Percentiles rank a stretch among this genome's conserved stretches.
Evolutionary conservation across 2,329 filamentous ascomycete genomes (phyloP).

Genomic region (Xylariaceae sp.): DNA sequence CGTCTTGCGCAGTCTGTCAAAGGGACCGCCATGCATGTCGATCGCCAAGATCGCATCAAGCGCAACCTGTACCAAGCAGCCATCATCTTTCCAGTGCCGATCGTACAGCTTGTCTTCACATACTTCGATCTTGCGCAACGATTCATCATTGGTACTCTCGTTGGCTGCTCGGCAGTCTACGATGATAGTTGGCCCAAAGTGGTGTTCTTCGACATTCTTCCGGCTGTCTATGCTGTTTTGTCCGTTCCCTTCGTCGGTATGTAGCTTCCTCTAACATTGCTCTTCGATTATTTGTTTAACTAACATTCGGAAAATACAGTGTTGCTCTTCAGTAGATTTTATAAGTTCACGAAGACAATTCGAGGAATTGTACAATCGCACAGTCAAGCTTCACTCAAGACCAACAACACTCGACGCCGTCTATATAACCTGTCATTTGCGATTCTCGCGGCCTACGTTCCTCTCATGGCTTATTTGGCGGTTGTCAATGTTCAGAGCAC

Average conservation of each 20-base stretch:
- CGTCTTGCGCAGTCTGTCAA: conserved; percentile 52
- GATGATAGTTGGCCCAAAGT: conserved; percentile 47
- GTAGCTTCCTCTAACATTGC: conserved; percentile 23
- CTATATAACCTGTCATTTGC: conserved; percentile 55
- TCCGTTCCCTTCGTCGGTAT: conserved; percentile 49
- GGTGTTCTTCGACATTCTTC: conserved; percentile 48
- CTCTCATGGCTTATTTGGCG: conserved; percentile 43
- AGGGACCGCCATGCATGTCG: conserved; percentile 40
- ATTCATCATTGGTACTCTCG: conserved; percentile 48
- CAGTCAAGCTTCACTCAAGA: conserved; percentile 40
- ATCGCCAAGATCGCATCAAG: conserved; percentile 39
- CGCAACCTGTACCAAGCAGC: conserved; percentile 47
- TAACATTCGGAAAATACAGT: conserved; percentile 18
- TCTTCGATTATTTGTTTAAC: neutral
- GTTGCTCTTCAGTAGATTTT: conserved; percentile 48
- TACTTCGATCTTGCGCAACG: conserved; percentile 47
- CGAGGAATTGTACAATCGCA: conserved; percentile 39
- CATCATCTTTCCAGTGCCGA: conserved; percentile 54
- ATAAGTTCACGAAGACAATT: conserved; percentile 43
- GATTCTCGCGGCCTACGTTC: conserved; percentile 52
- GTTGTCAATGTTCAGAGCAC: conserved; percentile 39
- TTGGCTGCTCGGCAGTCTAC: conserved; percentile 47
- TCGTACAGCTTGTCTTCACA: conserved; percentile 48
- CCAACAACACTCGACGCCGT: conserved; percentile 47
- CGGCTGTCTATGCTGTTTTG: conserved; percentile 41